Percentiles rank a stretch among this genome's conserved stretches.
phyloP scores from a whole-genome alignment of 306 rosid species.

The Trifolium pratense region DNA sequence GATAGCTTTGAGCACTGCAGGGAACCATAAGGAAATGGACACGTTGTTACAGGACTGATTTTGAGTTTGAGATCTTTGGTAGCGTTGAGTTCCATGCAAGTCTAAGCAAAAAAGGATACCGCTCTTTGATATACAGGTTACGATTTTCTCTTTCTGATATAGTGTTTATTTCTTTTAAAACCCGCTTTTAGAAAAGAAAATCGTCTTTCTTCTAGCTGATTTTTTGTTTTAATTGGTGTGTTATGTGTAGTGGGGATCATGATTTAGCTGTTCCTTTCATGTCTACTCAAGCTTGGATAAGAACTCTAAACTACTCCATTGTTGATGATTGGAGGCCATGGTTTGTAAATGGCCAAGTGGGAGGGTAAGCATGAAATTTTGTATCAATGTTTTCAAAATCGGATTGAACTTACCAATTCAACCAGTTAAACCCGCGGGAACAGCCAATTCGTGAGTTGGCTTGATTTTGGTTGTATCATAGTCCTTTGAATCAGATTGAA shows the following conservation, averaged over 20 bases:
- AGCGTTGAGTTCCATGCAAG: slow-evolving; percentile 48
- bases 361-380: slow-evolving; percentile 47
- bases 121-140: slow-evolving; percentile 56
- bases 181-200: not conserved
- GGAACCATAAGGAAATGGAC: slow-evolving; percentile 35
- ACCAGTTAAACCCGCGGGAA: not conserved
- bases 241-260: slow-evolving; percentile 58
- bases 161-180: not conserved
- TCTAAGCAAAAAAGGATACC: slow-evolving; percentile 47
- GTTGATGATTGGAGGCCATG: slow-evolving; percentile 53
- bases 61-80: not conserved
- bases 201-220: not conserved
- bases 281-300: slow-evolving; percentile 61
- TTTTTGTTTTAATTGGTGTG: slow-evolving; percentile 15
- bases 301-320: slow-evolving; percentile 51
- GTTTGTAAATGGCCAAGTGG: slow-evolving; percentile 51
- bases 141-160: slow-evolving; percentile 11
- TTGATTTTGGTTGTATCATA: not conserved
- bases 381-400: not conserved
- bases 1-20: slow-evolving; percentile 5
- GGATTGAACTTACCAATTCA: too few relatives aligned
- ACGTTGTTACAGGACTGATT: slow-evolving; percentile 1
- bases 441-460: not conserved
- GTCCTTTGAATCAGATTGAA: not conserved
- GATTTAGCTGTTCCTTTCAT: slow-evolving; percentile 44